phyloP scores from a whole-genome alignment of 306 rosid species.

The Mimosa bimucronata region DNA sequence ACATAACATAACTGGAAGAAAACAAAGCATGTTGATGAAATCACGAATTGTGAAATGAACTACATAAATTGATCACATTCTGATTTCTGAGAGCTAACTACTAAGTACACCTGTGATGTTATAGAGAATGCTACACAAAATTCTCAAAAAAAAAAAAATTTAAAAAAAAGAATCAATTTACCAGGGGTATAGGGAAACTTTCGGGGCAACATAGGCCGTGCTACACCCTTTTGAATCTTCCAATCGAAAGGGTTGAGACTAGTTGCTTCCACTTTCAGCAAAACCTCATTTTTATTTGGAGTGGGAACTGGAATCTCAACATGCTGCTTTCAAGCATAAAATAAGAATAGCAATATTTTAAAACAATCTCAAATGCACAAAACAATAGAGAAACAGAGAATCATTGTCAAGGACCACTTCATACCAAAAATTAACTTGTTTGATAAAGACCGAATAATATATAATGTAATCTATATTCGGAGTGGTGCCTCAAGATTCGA shows the following conservation, averaged over 20 bases:
- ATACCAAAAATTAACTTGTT: neutral
- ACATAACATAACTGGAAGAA: too few species aligned
- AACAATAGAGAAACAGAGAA: neutral
- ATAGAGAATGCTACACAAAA: too few species aligned
- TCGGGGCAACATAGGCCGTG: constrained; percentile 46
- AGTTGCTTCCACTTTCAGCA: constrained; percentile 69
- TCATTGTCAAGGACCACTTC: too few species aligned
- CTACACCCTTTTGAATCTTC: constrained; percentile 63
- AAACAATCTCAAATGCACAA: neutral
- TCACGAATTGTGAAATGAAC: neutral
- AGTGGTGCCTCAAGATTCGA: neutral
- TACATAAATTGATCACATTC: too few species aligned
- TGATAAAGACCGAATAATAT: too few species aligned
- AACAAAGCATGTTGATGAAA: neutral
- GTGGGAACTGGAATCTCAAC: constrained; percentile 69
- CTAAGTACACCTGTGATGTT: too few species aligned
- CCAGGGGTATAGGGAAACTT: constrained; percentile 66
- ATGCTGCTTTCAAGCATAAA: constrained; percentile 52
- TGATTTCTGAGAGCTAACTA: too few species aligned
- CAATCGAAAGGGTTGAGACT: constrained; percentile 71
- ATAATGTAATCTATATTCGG: neutral
- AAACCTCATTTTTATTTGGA: constrained; percentile 52
- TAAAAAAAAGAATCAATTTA: constrained; percentile 22
- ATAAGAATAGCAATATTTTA: neutral
- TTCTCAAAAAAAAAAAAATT: too few species aligned